phyloP scores from a whole-genome alignment of 805 yeast genomes.

The Saccharomycopsis microspora region DNA sequence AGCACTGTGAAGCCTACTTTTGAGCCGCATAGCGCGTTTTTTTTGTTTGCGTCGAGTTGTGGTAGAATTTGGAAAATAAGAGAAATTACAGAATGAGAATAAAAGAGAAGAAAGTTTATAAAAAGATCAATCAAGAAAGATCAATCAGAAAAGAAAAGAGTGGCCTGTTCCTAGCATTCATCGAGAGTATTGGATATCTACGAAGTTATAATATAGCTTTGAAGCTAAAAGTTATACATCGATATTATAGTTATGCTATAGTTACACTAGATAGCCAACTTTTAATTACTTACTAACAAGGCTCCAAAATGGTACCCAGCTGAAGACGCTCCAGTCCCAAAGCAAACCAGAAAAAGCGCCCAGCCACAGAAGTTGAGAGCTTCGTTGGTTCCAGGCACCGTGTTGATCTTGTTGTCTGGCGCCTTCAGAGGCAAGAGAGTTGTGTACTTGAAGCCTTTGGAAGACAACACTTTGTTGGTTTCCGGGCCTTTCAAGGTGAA shows the following conservation, averaged over 20 bases:
- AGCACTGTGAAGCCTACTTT: background rate
- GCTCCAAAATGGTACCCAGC: conserved; percentile 94
- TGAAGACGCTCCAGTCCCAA: conserved; percentile 80
- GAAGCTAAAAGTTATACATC: too few relatives aligned
- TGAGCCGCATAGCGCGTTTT: background rate
- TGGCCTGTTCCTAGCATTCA: background rate
- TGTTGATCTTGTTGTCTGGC: conserved; percentile 94
- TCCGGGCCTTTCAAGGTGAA: conserved; percentile 99
- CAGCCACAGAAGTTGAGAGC: conserved; percentile 94
- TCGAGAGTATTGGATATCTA: background rate
- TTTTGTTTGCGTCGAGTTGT: background rate
- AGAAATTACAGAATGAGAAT: background rate
- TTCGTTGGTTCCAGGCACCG: conserved; percentile 96
- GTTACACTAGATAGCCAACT: too few relatives aligned
- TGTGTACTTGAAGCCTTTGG: conserved; percentile 91
- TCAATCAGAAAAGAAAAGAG: background rate
- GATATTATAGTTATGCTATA: too few relatives aligned
- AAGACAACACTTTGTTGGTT: conserved; percentile 95
- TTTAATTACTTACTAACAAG: conserved; percentile 19
- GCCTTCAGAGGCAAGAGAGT: conserved; percentile 99
- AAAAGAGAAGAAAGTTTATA: background rate
- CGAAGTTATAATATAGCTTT: background rate
- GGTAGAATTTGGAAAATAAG: background rate
- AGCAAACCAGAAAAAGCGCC: conserved; percentile 80
- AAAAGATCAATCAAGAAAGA: background rate